Base-by-base conservation (phyloP, 2,329 filamentous ascomycete species). In the Chrysoporthe puriensis region DNA sequence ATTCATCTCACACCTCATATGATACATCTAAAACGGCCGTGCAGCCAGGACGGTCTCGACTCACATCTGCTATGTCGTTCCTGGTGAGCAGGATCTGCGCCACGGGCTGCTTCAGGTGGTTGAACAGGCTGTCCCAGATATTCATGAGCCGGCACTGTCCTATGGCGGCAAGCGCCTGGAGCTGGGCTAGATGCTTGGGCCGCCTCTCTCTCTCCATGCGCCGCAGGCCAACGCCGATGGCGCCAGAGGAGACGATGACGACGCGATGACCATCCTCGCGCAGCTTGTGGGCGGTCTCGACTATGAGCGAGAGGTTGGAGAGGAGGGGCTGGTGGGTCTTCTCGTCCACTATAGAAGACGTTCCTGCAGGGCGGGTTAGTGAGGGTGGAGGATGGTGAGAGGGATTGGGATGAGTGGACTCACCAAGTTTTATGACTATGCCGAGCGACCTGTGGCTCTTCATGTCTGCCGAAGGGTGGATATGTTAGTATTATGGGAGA, bases 331-430 rank as follows among this genome's bases (percentile, higher is more conserved):
- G 93, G 80, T 97, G 96, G 32, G 93, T 97, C 77, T 90, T 91
- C 78, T 99, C 96, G 80, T 98, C 93, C 72, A 99, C 94, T 73
- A 99, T 98, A n/a, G 96, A 98, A 79, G 94, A 97, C 59, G 96
- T 98, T 74, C 96, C 96, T 99, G 73, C 69, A 68, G 32, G 3
- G 43, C 34, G 32, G 21, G 34, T 59, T 66, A 62, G 50, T 48
- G 11, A 9, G 34, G 48, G 44, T 21, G 43, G 43, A 50, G 36
- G 14, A 46, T 50, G 14, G 36, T 6, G 6, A 21, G n/a, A 36
- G 18, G 42, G 16, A 18, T n/a, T 13, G 18, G 26, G 5, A 11
- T 9, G 50, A 16, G 4, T n/a, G 34, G 34, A 52, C 85, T 78
- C 85, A 96, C 93, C 93, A 71, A 96, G 87, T 83, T 96, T 96